A percentile compares a stretch with the other conserved stretches of the same genome.
Evolutionary conservation across 2,329 filamentous ascomycete species (phyloP).

Genomic region (Venturia carpophila): DNA sequence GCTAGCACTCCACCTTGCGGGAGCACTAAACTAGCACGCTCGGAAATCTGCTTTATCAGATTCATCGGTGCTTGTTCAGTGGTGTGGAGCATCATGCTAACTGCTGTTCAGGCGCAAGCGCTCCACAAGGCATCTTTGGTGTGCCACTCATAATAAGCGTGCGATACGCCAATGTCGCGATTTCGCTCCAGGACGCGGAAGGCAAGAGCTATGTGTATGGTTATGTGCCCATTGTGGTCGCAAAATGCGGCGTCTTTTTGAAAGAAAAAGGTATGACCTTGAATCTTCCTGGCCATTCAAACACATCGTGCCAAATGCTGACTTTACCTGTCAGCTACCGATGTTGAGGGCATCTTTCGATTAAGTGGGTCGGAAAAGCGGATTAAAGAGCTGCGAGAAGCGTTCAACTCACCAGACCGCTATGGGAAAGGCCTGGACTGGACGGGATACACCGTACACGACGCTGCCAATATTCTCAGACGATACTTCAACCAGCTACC

Average conservation of each 20-base stretch:
- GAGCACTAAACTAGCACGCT: constrained; percentile 2
- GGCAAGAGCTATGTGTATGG: constrained; percentile 97
- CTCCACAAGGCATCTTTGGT: constrained; percentile 72
- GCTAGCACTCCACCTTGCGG: constrained; percentile 20
- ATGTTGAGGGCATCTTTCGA: constrained; percentile 93
- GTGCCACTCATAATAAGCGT: constrained; percentile 91
- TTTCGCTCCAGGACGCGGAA: constrained; percentile 86
- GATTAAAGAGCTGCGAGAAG: constrained; percentile 88
- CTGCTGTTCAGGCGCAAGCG: not conserved
- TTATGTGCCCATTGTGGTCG: constrained; percentile 96
- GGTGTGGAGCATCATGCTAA: not conserved
- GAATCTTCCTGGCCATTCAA: not conserved
- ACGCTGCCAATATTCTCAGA: constrained; percentile 91
- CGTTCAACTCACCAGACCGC: constrained; percentile 89
- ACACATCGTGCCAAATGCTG: not conserved
- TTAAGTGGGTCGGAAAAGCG: constrained; percentile 93
- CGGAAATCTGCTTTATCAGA: not conserved
- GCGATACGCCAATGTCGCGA: constrained; percentile 94
- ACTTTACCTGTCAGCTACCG: constrained; percentile 57
- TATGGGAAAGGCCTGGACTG: constrained; percentile 96
- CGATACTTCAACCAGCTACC: constrained; percentile 94
- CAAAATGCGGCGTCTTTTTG: constrained; percentile 92
- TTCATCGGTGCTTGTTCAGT: not conserved
- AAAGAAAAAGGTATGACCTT: constrained; percentile 82
- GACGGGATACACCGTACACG: constrained; percentile 96